Evolutionary conservation across 495 filamentous ascomycete species (phyloP), one percentile per base, ranked within the genome.

Genomic region (Penicillium samsonianum): DNA sequence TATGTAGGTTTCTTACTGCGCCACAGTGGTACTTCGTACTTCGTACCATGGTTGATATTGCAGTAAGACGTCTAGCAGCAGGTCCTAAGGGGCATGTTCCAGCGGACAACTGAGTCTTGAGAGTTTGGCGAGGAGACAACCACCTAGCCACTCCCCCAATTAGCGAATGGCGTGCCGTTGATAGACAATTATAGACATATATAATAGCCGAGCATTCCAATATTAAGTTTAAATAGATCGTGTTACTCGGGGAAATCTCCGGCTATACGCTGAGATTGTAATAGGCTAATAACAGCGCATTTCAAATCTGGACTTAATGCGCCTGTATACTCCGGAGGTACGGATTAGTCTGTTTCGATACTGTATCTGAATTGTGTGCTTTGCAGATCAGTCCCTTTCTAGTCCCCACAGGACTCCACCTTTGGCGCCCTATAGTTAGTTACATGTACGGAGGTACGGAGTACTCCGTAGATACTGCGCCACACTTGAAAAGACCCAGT

Each of bases 271-370:
- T 20, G 2, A n/a, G 5, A 46, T 46, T 8, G 2, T 46, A 7
- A 46, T 26, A 4, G 12, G 19, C 20, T 20, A 37, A 37, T 43
- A 9, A 44, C 28, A 25, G 5, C 9, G 10, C 12, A 35, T 47
- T 38, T 14, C 31, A 55, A 38, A 46, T 38, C 3, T 28, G 20
- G n/a, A 37, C 45, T 14, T 30, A 55, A 25, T 47, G 33, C 33
- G 33, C 19, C 19, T 35, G 17, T 5, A 38, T 38, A 38, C n/a
- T 38, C 35, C 9, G n/a, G n/a, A n/a, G n/a, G n/a, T n/a, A n/a
- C n/a, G n/a, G n/a, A n/a, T n/a, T n/a, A n/a, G 25, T 43, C 41
- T 20, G 42, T 55, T 55, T 55, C 28, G 22, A 47, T 55, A 46
- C 53, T 55, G 46, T 50, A 57, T 50, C 46, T 44, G 17, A 10